A percentile compares a stretch with the other conserved stretches of the same genome.
Conservation (phyloP, 1,139 yeast species). For the Geotrichum australiense region DNA sequence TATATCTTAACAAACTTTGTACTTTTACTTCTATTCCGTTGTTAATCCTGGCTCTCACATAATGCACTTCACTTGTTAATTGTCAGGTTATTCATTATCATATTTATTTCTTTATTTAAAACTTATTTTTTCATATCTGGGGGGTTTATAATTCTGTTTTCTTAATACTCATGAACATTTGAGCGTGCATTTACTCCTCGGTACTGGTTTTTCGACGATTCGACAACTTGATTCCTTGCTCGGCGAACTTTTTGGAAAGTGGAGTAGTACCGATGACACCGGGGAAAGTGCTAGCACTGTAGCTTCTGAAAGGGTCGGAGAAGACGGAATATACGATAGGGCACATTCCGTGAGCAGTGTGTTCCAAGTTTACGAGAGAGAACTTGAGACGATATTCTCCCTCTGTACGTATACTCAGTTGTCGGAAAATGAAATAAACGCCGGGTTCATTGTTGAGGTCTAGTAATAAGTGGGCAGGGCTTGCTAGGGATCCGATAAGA, state of each 20-base stretch:
- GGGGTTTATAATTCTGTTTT: background rate
- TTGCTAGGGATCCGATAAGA: constrained; percentile 38
- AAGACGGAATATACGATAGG: constrained; percentile 32
- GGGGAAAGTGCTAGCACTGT: constrained; percentile 40
- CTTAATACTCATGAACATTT: background rate
- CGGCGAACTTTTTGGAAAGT: constrained; percentile 38
- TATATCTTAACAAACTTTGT: background rate
- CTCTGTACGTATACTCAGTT: constrained; percentile 39
- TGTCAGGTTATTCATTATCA: background rate
- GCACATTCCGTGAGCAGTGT: constrained; percentile 22
- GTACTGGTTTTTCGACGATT: constrained; percentile 26
- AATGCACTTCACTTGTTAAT: background rate
- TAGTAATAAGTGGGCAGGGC: constrained; percentile 36
- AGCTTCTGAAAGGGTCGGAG: constrained; percentile 36
- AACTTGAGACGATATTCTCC: constrained; percentile 39
- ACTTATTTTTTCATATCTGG: background rate
- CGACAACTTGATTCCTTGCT: constrained; percentile 40
- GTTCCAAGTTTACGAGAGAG: constrained; percentile 32
- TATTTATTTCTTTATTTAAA: background rate
- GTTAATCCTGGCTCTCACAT: background rate
- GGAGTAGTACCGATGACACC: constrained; percentile 40
- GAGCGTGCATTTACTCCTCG: background rate
- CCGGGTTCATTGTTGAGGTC: constrained; percentile 36
- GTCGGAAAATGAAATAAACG: constrained; percentile 40
- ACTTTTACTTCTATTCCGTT: background rate